phyloP scores from a whole-genome alignment of 2,329 filamentous ascomycete species.

The Nothophoma quercina region DNA sequence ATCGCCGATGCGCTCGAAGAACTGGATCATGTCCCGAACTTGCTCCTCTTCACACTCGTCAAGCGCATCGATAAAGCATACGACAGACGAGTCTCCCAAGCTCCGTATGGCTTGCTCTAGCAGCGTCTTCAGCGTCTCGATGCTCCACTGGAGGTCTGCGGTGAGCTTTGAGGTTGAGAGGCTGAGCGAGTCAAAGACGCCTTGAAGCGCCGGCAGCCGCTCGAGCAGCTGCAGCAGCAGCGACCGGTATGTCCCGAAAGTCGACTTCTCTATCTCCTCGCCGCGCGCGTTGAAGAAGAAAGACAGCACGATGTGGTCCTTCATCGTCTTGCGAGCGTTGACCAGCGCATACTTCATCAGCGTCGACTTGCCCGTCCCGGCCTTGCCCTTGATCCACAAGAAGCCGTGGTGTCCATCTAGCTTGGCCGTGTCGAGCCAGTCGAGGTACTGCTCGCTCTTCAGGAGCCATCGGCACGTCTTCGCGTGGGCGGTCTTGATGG shows the following conservation, averaged over 20 bases:
- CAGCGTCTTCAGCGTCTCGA: neutral
- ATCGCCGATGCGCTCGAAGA: constrained; percentile 52
- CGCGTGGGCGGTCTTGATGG: constrained; percentile 47
- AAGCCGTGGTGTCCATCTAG: constrained; percentile 27
- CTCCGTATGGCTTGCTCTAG: neutral
- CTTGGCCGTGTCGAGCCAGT: constrained; percentile 46
- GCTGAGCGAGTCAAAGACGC: neutral
- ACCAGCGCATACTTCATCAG: constrained; percentile 44
- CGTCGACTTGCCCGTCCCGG: constrained; percentile 49
- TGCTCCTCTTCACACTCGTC: constrained; percentile 58
- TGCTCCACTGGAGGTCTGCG: neutral
- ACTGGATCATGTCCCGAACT: constrained; percentile 53
- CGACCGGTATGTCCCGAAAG: neutral
- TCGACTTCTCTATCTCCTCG: neutral
- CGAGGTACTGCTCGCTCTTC: constrained; percentile 37
- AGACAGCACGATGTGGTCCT: neutral
- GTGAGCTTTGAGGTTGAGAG: neutral
- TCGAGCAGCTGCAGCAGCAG: neutral
- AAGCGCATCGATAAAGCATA: constrained; percentile 52
- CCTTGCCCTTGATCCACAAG: constrained; percentile 46
- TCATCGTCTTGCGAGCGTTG: constrained; percentile 10
- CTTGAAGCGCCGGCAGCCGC: neutral
- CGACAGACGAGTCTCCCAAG: neutral
- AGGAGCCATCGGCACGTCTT: constrained; percentile 29
- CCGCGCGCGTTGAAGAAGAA: constrained; percentile 4